phyloP scores from a whole-genome alignment of 768 basidiomycete species.

The Termitomyces heimii region DNA sequence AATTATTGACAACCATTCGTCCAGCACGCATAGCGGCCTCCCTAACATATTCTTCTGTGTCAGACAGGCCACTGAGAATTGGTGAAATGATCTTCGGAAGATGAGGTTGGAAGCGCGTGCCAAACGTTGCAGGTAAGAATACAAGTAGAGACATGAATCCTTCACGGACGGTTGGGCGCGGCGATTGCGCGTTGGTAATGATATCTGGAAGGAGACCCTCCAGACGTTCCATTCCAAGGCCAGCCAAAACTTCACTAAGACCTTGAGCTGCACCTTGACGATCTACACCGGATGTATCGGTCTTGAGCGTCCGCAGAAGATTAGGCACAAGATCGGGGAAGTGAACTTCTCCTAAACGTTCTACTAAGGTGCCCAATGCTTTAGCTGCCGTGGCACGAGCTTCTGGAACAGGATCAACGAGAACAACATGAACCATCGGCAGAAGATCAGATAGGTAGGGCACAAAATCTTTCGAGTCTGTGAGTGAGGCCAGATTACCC shows the following conservation, averaged over 20 bases:
- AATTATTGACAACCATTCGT: slow-evolving; percentile 95
- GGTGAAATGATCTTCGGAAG: slow-evolving; percentile 91
- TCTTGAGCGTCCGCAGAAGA: slow-evolving; percentile 80
- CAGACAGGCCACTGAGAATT: slow-evolving; percentile 86
- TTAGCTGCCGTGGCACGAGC: slow-evolving; percentile 97
- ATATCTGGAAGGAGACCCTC: slow-evolving; percentile 94
- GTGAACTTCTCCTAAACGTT: slow-evolving; percentile 87
- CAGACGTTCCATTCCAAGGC: slow-evolving; percentile 95
- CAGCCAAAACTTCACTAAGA: slow-evolving; percentile 89
- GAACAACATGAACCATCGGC: slow-evolving; percentile 86
- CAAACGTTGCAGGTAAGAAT: slow-evolving; percentile 93
- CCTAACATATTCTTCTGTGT: slow-evolving; percentile 90
- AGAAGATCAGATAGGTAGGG: slow-evolving; percentile 88
- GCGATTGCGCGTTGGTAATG: slow-evolving; percentile 85
- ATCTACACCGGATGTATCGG: slow-evolving; percentile 92
- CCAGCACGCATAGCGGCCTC: slow-evolving; percentile 99
- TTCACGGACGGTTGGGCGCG: slow-evolving; percentile 87
- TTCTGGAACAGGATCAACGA: slow-evolving; percentile 97
- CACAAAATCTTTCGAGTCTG: slow-evolving; percentile 88
- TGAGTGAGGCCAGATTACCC: slow-evolving; percentile 90
- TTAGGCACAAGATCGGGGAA: slow-evolving; percentile 96
- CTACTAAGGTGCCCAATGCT: slow-evolving; percentile 92
- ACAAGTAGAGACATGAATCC: slow-evolving; percentile 98
- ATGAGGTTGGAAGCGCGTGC: slow-evolving; percentile 93
- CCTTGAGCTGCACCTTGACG: slow-evolving; percentile 98